Conservation (phyloP, 2,329 filamentous ascomycete genomes). For the Mollisia scopiformis region DNA sequence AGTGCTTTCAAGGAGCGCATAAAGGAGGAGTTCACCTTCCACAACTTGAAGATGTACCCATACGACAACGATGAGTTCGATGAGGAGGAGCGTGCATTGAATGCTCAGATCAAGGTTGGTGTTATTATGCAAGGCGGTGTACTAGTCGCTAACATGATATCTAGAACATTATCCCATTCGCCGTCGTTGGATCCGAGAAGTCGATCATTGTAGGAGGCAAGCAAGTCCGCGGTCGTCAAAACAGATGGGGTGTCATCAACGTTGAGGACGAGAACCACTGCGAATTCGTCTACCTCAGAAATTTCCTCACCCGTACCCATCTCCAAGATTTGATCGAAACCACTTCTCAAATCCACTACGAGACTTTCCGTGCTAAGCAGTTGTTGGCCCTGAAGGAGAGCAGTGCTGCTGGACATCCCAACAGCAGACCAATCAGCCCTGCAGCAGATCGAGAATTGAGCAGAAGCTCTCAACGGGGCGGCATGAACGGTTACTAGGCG, state of each 20-base stretch:
- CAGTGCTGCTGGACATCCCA: slow-evolving; percentile 74
- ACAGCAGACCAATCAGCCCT: slow-evolving; percentile 92
- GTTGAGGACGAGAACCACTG: slow-evolving; percentile 99
- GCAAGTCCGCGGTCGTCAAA: slow-evolving; percentile 96
- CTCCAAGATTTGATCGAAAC: slow-evolving; percentile 99
- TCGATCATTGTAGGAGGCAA: slow-evolving; percentile 97
- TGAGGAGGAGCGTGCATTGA: slow-evolving; percentile 91
- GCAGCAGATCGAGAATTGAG: slow-evolving; percentile 93
- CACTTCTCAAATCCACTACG: slow-evolving; percentile 99
- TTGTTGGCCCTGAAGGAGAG: slow-evolving; percentile 97
- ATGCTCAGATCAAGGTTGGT: slow-evolving; percentile 92
- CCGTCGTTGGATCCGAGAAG: slow-evolving; percentile 97
- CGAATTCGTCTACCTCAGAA: slow-evolving; percentile 97
- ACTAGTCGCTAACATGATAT: slow-evolving; percentile 37
- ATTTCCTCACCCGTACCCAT: slow-evolving; percentile 98
- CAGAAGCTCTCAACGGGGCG: slow-evolving; percentile 95
- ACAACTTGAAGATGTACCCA: slow-evolving; percentile 99
- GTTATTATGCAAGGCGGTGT: neutral
- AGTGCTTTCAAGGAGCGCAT: slow-evolving; percentile 97
- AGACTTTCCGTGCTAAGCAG: slow-evolving; percentile 99
- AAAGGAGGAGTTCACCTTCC: slow-evolving; percentile 99
- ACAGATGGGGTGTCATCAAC: slow-evolving; percentile 99
- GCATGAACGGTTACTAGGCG: slow-evolving; percentile 95
- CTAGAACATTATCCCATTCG: slow-evolving; percentile 92
- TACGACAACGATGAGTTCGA: slow-evolving; percentile 99